Evolutionary conservation across 345 rosid genomes (phyloP).

Genomic region (Syzygium oleosum): DNA sequence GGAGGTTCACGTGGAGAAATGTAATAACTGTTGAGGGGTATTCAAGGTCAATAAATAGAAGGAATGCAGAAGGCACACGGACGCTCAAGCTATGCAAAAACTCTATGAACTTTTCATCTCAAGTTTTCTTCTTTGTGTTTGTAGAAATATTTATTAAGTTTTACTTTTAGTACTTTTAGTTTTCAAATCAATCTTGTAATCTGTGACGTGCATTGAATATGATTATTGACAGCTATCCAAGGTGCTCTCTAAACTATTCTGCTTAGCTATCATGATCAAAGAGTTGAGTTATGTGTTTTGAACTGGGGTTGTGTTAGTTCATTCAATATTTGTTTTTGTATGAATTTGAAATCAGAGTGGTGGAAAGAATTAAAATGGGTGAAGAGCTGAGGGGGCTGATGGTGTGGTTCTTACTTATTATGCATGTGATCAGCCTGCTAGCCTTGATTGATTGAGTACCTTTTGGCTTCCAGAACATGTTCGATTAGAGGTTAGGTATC

Average conservation of each 20-base stretch:
- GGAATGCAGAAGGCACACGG: neutral
- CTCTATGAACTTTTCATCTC: neutral
- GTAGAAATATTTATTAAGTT: neutral
- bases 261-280: constrained; percentile 1
- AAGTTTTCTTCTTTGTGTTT: neutral
- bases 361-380: constrained; percentile 46
- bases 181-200: neutral
- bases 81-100: neutral
- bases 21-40: neutral
- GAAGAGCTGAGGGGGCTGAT: constrained; percentile 67
- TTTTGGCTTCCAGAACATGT: constrained; percentile 77
- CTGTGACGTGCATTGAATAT: constrained; percentile 48
- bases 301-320: neutral
- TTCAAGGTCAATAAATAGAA: neutral
- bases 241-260: constrained; percentile 15
- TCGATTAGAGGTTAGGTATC: constrained; percentile 27
- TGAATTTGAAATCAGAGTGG: constrained; percentile 28
- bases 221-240: constrained; percentile 73
- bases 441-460: constrained; percentile 48
- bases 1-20: neutral
- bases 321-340: neutral
- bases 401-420: constrained; percentile 70
- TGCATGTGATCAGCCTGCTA: constrained; percentile 50
- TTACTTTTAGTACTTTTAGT: neutral
- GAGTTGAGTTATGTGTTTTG: constrained; percentile 8